phyloP scores from a whole-genome alignment of 2,329 filamentous ascomycete species.

The Ophiostoma himal-ulmi region DNA sequence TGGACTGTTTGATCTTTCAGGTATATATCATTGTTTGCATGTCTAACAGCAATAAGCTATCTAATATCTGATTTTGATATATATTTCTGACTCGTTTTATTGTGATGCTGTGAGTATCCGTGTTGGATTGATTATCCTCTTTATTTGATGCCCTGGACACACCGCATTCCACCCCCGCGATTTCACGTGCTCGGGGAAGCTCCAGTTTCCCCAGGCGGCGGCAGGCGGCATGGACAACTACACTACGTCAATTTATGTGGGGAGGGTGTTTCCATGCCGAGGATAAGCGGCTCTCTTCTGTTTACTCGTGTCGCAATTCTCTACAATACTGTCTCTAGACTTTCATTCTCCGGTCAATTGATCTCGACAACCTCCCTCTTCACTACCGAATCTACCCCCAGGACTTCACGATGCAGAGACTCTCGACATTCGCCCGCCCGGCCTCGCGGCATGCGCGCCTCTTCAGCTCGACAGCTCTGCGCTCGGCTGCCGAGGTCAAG shows the following conservation, averaged over 20 bases:
- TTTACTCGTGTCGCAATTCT: neutral
- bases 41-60: neutral
- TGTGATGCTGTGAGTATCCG: neutral
- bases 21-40: neutral
- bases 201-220: conserved; percentile 7
- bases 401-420: conserved; percentile 17
- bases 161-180: neutral
- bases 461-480: conserved; percentile 64
- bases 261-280: conserved; percentile 14
- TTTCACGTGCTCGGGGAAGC: conserved; percentile 21
- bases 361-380: neutral
- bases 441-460: conserved; percentile 13
- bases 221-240: neutral
- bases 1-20: neutral
- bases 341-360: neutral
- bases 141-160: neutral
- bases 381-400: neutral
- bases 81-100: neutral
- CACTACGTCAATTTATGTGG: conserved; percentile 14
- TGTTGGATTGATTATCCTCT: neutral
- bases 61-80: conserved; percentile 1
- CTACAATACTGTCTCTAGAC: neutral
- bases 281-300: conserved; percentile 15
- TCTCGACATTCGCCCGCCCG: conserved; percentile 19
- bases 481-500: conserved; percentile 64